A percentile compares a stretch with the other conserved stretches of the same genome.
Conservation (phyloP, 768 basidiomycete species). For the Fomitopsis pulvina region DNA sequence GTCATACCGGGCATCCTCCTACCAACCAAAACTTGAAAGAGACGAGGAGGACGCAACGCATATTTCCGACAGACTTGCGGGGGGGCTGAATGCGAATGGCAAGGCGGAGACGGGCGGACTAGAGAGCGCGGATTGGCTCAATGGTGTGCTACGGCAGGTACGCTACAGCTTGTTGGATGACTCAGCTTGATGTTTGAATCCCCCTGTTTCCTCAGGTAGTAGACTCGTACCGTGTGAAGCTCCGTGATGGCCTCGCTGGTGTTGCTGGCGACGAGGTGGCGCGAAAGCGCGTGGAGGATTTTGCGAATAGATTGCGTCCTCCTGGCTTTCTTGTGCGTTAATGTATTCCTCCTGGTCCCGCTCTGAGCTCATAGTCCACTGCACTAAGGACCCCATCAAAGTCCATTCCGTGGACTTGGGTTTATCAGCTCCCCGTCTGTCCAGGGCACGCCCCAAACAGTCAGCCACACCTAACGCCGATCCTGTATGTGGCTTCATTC, state of each 20-base stretch:
- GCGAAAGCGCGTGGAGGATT: constrained; percentile 70
- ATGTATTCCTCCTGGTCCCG: constrained; percentile 1
- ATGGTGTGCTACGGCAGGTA: constrained; percentile 77
- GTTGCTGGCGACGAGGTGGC: constrained; percentile 80
- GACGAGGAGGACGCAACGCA: constrained; percentile 22
- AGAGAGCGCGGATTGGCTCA: constrained; percentile 92
- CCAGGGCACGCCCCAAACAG: constrained; percentile 54
- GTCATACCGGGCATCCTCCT: constrained; percentile 48
- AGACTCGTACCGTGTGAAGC: constrained; percentile 69
- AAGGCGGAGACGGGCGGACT: constrained; percentile 26
- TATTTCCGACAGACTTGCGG: constrained; percentile 3
- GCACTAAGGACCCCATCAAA: constrained; percentile 87
- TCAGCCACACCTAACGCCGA: constrained; percentile 17
- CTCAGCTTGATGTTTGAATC: not conserved
- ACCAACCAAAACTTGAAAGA: constrained; percentile 51
- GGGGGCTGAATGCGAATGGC: constrained; percentile 3
- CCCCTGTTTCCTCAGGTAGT: constrained; percentile 42
- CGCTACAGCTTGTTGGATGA: not conserved
- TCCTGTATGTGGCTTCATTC: constrained; percentile 10
- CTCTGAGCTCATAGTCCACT: no score
- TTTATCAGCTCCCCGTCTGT: constrained; percentile 68
- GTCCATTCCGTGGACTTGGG: constrained; percentile 85
- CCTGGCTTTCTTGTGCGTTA: constrained; percentile 55
- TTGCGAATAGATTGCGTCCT: constrained; percentile 73
- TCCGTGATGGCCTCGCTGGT: constrained; percentile 65